phyloP scores from a whole-genome alignment of 495 filamentous ascomycete genomes.

The Podospora comata region DNA sequence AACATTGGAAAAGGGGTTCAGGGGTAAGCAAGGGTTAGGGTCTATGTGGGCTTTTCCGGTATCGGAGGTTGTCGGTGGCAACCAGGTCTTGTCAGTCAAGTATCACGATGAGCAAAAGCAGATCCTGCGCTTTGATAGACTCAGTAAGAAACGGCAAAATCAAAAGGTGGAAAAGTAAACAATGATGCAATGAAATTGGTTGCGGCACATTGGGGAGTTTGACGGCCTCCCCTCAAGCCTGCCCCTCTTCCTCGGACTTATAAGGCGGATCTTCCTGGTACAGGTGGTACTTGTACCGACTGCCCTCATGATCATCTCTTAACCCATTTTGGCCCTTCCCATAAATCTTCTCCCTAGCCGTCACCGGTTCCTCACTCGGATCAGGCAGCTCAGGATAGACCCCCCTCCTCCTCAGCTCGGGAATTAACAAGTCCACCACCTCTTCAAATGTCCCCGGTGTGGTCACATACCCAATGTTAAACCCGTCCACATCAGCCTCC shows the following conservation, averaged over 20 bases:
- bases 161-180: not conserved
- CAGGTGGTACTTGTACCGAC: constrained; percentile 55
- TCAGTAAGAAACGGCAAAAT: not conserved
- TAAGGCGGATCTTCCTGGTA: constrained; percentile 51
- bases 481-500: constrained; percentile 63
- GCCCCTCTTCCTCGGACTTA: constrained; percentile 8
- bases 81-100: not conserved
- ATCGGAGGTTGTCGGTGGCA: not conserved
- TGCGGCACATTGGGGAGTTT: no score
- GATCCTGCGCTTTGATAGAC: not conserved
- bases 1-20: not conserved
- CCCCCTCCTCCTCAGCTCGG: constrained; percentile 41
- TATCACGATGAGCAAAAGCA: not conserved
- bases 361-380: constrained; percentile 45
- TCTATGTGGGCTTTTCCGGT: not conserved
- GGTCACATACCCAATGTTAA: constrained; percentile 52
- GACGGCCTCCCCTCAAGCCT: not conserved
- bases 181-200: no score
- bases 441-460: constrained; percentile 47
- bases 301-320: constrained; percentile 53
- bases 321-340: constrained; percentile 54
- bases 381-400: constrained; percentile 33
- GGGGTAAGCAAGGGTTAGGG: not conserved
- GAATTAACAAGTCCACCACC: constrained; percentile 44
- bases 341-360: constrained; percentile 60